phyloP scores from a whole-genome alignment of 768 basidiomycete species.

The Lactifluus volemus region DNA sequence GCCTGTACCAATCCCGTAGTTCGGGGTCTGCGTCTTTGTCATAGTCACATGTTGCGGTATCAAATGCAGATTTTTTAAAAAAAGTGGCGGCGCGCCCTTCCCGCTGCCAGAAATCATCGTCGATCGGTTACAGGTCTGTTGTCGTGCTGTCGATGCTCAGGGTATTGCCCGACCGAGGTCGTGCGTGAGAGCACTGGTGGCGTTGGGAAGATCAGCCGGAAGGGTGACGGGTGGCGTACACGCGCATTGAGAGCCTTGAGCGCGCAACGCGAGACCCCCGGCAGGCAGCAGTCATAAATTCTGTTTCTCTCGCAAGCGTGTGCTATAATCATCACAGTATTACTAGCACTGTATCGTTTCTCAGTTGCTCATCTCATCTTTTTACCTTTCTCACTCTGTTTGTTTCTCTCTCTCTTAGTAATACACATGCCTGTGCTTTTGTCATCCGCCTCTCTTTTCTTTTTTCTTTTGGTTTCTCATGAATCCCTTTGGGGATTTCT shows the following conservation, averaged over 20 bases:
- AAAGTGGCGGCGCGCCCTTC: slow-evolving; percentile 51
- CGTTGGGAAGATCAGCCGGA: slow-evolving; percentile 67
- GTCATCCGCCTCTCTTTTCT: neutral
- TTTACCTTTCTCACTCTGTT: neutral
- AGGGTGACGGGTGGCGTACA: slow-evolving; percentile 74
- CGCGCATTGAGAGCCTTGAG: slow-evolving; percentile 33
- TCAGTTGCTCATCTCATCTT: neutral
- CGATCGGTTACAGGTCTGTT: slow-evolving; percentile 45
- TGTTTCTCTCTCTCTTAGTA: neutral
- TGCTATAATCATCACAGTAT: neutral
- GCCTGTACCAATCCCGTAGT: too few relatives aligned
- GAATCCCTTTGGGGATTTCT: neutral
- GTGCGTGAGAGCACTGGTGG: slow-evolving; percentile 92
- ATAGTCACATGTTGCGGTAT: too few relatives aligned
- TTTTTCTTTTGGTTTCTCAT: neutral
- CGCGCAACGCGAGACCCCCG: too few relatives aligned
- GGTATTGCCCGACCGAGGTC: slow-evolving; percentile 35
- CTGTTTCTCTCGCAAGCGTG: neutral
- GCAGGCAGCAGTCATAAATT: too few relatives aligned
- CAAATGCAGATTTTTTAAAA: too few relatives aligned
- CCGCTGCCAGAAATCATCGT: slow-evolving; percentile 81
- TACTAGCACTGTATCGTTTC: neutral
- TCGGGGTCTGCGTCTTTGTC: too few relatives aligned
- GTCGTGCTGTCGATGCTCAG: slow-evolving; percentile 35
- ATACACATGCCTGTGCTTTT: too few relatives aligned